Evolutionary conservation across 2,329 filamentous ascomycete genomes (phyloP), one percentile per base, ranked within the genome.

Genomic region (Fusarium subglutinans): DNA sequence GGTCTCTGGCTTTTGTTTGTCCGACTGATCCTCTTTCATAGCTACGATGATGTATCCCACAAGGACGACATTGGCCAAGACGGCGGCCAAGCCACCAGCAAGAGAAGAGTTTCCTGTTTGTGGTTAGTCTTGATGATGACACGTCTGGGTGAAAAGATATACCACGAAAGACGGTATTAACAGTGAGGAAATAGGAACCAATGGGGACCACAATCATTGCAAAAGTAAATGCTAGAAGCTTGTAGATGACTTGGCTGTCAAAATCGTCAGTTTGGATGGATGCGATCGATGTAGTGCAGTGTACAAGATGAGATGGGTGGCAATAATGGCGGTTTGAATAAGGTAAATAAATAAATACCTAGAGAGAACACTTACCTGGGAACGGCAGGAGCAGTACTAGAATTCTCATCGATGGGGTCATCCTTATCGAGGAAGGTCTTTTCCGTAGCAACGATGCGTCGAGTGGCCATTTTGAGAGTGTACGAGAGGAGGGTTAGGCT

Each of bases 121-220:
- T 54, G 44, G 62, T 74, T 64, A 76, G 61, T 45, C 28, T 68
- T n/a, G 44, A 17, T 63, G 47, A 66, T 56, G 48, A 56, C 54
- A 41, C 50, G 43, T 43, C 47, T 33, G 28, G 45, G 55, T 20
- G 50, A 41, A 30, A 66, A 60, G 22, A 35, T 48, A 20, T 84
- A 95, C 96, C 95, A 77, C 87, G 86, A 83, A 97, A 98, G 35
- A 98, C 77, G 2, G 86, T 88, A 79, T 95, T 89, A 35, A 97
- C 87, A 0, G 93, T 93, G 51, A 93, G 79, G 82, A 97, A 99
- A 83, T 98, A 99, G 47, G 93, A 94, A 45, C 94, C 92, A 76
- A 99, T 94, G 20, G 96, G 96, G 26, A 93, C 84, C 22, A 93
- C 89, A 69, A 98, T 89, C 96, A 99, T 98, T 80, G 95, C 95